These are phyloP conservation scores for Termitomyces sp. DNA, from an alignment of 768 basidiomycete species.

Conservation along the genomic window DNA sequence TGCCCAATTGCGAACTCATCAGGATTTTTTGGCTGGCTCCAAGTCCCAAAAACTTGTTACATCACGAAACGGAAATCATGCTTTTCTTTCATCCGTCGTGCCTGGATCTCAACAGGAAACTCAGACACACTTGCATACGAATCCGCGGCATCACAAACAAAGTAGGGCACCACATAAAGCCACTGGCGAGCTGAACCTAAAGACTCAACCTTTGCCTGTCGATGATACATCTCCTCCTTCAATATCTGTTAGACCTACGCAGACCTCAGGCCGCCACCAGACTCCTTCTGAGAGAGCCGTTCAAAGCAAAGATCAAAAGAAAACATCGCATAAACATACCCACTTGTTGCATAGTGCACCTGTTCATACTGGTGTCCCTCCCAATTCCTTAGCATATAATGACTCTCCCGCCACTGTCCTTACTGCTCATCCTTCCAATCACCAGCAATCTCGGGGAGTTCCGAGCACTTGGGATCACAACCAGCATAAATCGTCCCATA, in stretches of 20 bases:
- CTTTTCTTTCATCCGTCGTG: neutral
- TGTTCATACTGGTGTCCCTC: neutral
- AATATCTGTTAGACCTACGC: neutral
- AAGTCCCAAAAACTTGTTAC: neutral
- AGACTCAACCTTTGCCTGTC: neutral
- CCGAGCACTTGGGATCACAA: neutral
- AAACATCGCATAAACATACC: slow-evolving; percentile 2
- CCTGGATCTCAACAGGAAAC: neutral
- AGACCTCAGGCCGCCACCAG: neutral
- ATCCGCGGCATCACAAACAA: neutral
- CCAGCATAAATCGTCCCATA: neutral
- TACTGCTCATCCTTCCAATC: neutral
- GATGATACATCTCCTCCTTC: neutral
- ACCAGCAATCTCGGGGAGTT: neutral
- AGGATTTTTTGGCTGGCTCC: neutral
- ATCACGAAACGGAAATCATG: neutral
- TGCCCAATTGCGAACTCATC: neutral
- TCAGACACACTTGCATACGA: neutral
- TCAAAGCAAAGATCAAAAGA: slow-evolving; percentile 4
- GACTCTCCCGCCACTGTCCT: neutral
- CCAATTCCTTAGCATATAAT: neutral
- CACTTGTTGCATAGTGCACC: neutral
- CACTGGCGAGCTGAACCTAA: neutral
- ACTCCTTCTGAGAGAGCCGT: neutral
- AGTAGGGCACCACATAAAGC: neutral